Evolutionary conservation across 2,329 filamentous ascomycete species (phyloP).

Genomic region (Apiospora pterosperma): DNA sequence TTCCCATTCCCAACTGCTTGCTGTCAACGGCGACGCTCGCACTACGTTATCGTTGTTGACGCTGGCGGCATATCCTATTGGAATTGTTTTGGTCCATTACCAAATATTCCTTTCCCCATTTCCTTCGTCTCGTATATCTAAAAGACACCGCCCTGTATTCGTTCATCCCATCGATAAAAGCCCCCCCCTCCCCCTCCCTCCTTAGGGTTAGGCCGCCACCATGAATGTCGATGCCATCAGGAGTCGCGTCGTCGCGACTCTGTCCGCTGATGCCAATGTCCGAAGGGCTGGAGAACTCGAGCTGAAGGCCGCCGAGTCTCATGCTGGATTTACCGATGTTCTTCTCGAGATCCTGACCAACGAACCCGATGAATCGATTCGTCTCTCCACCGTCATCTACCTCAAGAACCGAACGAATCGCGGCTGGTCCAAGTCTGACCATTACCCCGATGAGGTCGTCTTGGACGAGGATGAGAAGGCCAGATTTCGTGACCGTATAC

Average conservation of each 20-base stretch:
- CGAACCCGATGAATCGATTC: constrained; percentile 81
- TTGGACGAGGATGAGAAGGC: constrained; percentile 89
- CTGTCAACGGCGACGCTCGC: constrained; percentile 1
- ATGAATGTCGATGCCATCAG: constrained; percentile 76
- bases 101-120: background rate
- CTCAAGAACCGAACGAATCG: constrained; percentile 96
- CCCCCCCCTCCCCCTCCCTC: no score
- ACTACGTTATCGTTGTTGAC: constrained; percentile 2
- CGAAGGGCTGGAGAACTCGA: constrained; percentile 76
- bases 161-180: background rate
- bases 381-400: constrained; percentile 90
- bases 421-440: constrained; percentile 79
- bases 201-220: constrained; percentile 21
- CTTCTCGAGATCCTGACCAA: constrained; percentile 86
- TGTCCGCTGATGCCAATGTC: constrained; percentile 70
- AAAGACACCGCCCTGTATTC: background rate
- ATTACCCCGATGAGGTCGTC: constrained; percentile 66
- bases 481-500: constrained; percentile 79
- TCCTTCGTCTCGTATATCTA: background rate
- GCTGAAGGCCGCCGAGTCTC: constrained; percentile 86
- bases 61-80: background rate
- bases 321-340: constrained; percentile 85
- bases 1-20: constrained; percentile 3
- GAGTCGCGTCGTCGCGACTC: constrained; percentile 73
- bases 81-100: background rate